Evolutionary conservation across 2,329 filamentous ascomycete genomes (phyloP).

Genomic region (Aspergillus sp.): DNA sequence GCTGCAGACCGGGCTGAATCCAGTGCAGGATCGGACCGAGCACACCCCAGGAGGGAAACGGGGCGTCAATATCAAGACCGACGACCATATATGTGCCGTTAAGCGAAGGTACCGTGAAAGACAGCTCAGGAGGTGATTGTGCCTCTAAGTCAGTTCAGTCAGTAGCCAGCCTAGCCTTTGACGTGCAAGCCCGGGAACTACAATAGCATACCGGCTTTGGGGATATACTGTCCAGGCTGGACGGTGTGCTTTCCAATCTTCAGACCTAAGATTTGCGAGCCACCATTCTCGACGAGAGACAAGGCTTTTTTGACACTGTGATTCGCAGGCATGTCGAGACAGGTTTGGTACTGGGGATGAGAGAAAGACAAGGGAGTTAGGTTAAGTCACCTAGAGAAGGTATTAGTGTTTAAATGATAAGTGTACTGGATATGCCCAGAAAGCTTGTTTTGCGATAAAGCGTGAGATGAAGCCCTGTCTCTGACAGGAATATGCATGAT

Average conservation of each 20-base stretch:
- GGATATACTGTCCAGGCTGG: conserved; percentile 24
- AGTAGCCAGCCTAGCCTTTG: neutral
- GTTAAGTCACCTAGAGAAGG: no score
- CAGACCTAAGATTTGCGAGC: conserved; percentile 29
- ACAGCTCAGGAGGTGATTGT: neutral
- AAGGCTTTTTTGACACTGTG: conserved; percentile 2
- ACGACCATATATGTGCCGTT: conserved; percentile 36
- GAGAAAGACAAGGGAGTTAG: no score
- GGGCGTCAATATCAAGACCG: conserved; percentile 46
- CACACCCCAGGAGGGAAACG: conserved; percentile 36
- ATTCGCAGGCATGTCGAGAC: no score
- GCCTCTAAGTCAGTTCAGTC: neutral
- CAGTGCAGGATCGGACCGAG: conserved; percentile 47
- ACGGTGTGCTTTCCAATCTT: conserved; percentile 22
- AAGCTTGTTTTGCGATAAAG: no score
- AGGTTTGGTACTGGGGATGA: no score
- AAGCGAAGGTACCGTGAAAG: conserved; percentile 6
- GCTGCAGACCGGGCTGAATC: conserved; percentile 38
- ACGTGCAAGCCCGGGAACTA: no score
- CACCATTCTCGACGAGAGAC: conserved; percentile 23
- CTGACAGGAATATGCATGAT: no score
- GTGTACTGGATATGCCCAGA: no score
- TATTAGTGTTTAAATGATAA: no score
- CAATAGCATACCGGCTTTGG: conserved; percentile 21
- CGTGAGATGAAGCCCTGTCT: no score